These are phyloP conservation scores for Lepiota brunneoincarnata DNA, from an alignment of 768 basidiomycete genomes.

Conservation along the genomic window DNA sequence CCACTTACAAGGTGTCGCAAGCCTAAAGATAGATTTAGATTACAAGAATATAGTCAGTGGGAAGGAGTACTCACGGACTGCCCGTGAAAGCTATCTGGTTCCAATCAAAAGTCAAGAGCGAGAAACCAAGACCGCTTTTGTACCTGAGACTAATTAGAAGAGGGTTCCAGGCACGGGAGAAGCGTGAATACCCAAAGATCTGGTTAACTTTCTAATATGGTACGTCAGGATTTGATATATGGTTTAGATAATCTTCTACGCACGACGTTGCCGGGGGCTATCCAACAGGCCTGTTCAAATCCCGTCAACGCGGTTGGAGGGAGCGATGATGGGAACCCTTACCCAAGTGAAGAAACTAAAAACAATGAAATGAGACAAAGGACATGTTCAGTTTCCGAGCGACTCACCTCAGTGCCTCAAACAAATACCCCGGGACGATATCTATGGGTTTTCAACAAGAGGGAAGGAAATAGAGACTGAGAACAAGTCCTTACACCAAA, in stretches of 20 bases:
- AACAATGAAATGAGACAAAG: background rate
- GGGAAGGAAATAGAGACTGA: background rate
- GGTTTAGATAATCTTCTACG: constrained; percentile 20
- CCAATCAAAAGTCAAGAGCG: constrained; percentile 57
- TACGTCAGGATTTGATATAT: background rate
- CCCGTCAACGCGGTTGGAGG: constrained; percentile 13
- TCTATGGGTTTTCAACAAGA: constrained; percentile 26
- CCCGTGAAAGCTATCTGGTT: constrained; percentile 69
- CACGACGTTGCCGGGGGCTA: constrained; percentile 55
- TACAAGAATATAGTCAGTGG: constrained; percentile 7
- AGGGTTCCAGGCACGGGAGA: background rate
- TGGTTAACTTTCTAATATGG: constrained; percentile 48
- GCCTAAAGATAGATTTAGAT: constrained; percentile 24
- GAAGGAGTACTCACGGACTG: constrained; percentile 44
- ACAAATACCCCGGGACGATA: constrained; percentile 63
- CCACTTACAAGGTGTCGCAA: constrained; percentile 45
- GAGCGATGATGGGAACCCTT: background rate
- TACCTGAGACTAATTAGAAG: constrained; percentile 28
- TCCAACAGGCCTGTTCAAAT: constrained; percentile 56
- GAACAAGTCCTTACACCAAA: constrained; percentile 39
- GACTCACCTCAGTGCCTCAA: constrained; percentile 50
- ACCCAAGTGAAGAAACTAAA: constrained; percentile 50
- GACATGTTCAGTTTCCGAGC: background rate
- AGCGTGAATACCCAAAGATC: constrained; percentile 45
- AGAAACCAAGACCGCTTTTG: constrained; percentile 50